Evolutionary conservation across 2,329 filamentous ascomycete species (phyloP).

Genomic region (Aspergillus pseudoglaucus): DNA sequence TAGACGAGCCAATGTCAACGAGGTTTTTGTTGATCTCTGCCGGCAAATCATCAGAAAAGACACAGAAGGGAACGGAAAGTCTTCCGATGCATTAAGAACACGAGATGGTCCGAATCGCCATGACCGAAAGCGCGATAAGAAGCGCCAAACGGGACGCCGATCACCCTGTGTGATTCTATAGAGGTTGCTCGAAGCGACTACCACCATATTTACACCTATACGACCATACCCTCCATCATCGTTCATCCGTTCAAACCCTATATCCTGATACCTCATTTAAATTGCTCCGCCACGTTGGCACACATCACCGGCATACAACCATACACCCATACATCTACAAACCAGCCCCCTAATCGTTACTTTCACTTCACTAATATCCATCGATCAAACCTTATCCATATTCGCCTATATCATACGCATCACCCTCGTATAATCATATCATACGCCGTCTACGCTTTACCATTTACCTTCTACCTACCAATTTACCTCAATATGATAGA

Average conservation of each 20-base stretch:
- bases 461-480: not conserved
- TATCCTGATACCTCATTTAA: not conserved
- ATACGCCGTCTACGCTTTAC: constrained; percentile 15
- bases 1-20: constrained; percentile 78
- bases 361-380: not conserved
- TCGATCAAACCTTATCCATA: not conserved
- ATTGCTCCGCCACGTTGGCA: not conserved
- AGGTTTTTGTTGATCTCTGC: constrained; percentile 80
- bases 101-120: constrained; percentile 28
- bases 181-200: not conserved
- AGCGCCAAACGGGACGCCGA: constrained; percentile 25
- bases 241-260: not conserved
- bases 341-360: not conserved
- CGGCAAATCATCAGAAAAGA: constrained; percentile 75
- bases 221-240: not conserved
- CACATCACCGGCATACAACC: not conserved
- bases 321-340: too few species aligned
- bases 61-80: constrained; percentile 29
- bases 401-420: constrained; percentile 4
- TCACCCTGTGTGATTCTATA: constrained; percentile 36
- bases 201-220: not conserved
- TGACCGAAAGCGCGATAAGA: constrained; percentile 29
- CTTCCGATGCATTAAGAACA: constrained; percentile 25
- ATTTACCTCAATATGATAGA: constrained; percentile 14
- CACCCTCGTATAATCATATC: constrained; percentile 3